These are phyloP conservation scores for Hanseniaspora lindneri DNA, from an alignment of 805 yeast species.

Conservation along the genomic window DNA sequence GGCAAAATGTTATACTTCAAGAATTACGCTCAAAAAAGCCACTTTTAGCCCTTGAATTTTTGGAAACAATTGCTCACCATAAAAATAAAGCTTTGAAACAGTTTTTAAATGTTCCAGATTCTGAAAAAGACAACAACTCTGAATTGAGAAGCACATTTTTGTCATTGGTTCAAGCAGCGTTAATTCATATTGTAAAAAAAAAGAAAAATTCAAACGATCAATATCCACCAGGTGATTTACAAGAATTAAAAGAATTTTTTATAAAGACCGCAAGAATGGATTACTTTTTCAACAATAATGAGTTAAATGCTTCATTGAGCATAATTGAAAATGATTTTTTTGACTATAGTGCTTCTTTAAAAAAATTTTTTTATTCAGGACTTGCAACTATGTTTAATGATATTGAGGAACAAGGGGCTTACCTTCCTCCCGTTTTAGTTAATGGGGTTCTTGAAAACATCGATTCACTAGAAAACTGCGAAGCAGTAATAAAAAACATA, in stretches of 20 bases:
- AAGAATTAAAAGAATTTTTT: neutral
- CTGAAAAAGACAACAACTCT: slow-evolving; percentile 17
- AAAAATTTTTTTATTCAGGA: neutral
- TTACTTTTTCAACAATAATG: neutral
- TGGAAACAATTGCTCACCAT: slow-evolving; percentile 19
- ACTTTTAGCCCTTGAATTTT: slow-evolving; percentile 23
- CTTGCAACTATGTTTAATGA: neutral
- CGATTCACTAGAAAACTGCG: neutral
- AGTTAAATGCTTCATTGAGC: neutral
- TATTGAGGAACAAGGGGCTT: neutral
- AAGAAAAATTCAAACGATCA: neutral
- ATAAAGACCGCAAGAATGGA: neutral
- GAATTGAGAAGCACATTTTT: slow-evolving; percentile 26
- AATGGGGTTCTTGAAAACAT: slow-evolving; percentile 1
- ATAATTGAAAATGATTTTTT: neutral
- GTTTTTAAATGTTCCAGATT: slow-evolving; percentile 19
- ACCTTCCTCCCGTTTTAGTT: slow-evolving; percentile 4
- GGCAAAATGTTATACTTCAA: slow-evolving; percentile 27
- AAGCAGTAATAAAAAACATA: neutral
- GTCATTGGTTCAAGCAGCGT: slow-evolving; percentile 25
- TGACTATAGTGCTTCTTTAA: neutral
- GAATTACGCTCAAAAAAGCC: slow-evolving; percentile 26
- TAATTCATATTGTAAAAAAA: slow-evolving; percentile 22
- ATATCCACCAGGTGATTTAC: neutral
- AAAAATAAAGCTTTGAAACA: slow-evolving; percentile 19